phyloP scores from a whole-genome alignment of 2,329 filamentous ascomycete genomes.

The Sporothrix brunneoviolacea region DNA sequence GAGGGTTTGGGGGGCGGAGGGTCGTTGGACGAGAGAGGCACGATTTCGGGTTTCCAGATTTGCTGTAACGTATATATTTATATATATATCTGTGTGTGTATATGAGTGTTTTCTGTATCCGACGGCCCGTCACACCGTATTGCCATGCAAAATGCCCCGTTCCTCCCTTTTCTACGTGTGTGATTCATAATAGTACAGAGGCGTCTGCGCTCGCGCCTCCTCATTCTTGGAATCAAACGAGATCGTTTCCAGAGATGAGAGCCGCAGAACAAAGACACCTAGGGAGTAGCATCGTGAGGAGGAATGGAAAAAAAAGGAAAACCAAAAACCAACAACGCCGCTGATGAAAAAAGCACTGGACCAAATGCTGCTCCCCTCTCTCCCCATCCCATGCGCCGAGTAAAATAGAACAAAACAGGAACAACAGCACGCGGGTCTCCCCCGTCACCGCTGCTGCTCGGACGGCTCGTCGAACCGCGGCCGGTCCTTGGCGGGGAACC shows the following conservation, averaged over 20 bases:
- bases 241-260: too few species aligned
- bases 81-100: too few species aligned
- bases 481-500: slow-evolving; percentile 38
- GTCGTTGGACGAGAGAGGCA: not conserved
- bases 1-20: too few species aligned
- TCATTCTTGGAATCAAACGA: too few species aligned
- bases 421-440: too few species aligned
- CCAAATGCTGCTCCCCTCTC: not conserved
- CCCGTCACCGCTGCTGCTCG: too few species aligned
- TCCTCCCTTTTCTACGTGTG: not conserved
- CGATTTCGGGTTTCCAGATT: not conserved
- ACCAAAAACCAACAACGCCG: slow-evolving; percentile 7
- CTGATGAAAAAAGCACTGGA: not conserved
- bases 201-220: too few species aligned
- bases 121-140: not conserved
- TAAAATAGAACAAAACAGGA: not conserved
- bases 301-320: not conserved
- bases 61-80: not conserved
- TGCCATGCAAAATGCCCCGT: slow-evolving; percentile 5
- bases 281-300: not conserved
- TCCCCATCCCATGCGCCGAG: slow-evolving; percentile 2
- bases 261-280: not conserved
- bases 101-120: slow-evolving; percentile 7
- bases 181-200: slow-evolving; percentile 5
- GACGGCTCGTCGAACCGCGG: slow-evolving; percentile 19